Evolutionary conservation across 805 yeast genomes (phyloP).

Genomic region (Candida mattraensis): DNA sequence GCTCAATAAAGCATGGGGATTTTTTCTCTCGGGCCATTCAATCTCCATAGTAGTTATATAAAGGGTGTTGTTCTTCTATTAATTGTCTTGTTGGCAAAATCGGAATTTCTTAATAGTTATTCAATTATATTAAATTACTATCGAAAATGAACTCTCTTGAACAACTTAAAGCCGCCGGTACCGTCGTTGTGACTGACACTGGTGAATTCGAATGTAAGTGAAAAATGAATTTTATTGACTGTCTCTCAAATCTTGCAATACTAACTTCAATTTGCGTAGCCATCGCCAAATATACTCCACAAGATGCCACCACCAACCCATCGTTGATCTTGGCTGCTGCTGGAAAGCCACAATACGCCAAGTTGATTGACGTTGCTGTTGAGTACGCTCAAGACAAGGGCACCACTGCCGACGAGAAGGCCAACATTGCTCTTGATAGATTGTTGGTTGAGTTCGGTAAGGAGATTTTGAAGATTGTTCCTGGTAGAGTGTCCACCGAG

Average conservation of each 20-base stretch:
- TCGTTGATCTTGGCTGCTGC: slow-evolving; percentile 95
- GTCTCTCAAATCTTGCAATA: not conserved
- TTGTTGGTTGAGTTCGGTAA: slow-evolving; percentile 94
- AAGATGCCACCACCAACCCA: slow-evolving; percentile 99
- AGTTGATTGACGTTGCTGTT: slow-evolving; percentile 87
- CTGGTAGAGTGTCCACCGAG: slow-evolving; percentile 99
- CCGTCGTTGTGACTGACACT: slow-evolving; percentile 96
- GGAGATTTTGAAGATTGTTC: slow-evolving; percentile 89
- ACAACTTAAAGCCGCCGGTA: slow-evolving; percentile 92
- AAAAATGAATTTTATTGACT: not conserved
- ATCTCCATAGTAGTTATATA: no score
- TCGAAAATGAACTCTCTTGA: slow-evolving; percentile 65
- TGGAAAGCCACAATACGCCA: slow-evolving; percentile 84
- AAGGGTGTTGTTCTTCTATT: no score
- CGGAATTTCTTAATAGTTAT: no score
- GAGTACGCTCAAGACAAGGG: slow-evolving; percentile 74
- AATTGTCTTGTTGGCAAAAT: no score
- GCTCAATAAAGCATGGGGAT: no score
- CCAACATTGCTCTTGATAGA: slow-evolving; percentile 83
- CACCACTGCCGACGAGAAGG: slow-evolving; percentile 61
- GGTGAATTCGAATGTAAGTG: slow-evolving; percentile 90
- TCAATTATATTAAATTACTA: slow-evolving; percentile 4
- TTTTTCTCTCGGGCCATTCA: no score
- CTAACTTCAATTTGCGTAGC: slow-evolving; percentile 34
- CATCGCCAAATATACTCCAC: slow-evolving; percentile 97